Evolutionary conservation across 805 yeast genomes (phyloP).

Genomic region (Nakazawaea anatomiae): DNA sequence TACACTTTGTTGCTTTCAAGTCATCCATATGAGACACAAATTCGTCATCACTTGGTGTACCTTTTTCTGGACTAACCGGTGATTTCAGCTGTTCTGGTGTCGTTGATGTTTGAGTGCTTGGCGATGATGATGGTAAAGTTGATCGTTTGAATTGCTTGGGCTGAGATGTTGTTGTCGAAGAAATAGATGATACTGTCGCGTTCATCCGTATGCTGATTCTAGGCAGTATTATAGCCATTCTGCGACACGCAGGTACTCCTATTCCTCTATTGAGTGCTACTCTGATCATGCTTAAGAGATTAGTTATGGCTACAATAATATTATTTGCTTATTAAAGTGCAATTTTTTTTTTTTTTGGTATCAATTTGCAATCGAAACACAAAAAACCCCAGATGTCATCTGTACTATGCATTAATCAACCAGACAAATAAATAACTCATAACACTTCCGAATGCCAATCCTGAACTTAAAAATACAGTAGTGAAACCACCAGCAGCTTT

Average conservation of each 20-base stretch:
- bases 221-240: background rate
- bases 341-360: too few species aligned
- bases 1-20: conserved; percentile 24
- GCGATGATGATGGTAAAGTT: conserved; percentile 3
- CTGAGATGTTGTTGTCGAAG: background rate
- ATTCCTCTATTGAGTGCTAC: background rate
- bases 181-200: background rate
- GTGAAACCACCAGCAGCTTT: conserved; percentile 96
- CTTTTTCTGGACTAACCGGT: background rate
- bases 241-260: background rate
- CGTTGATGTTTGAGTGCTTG: background rate
- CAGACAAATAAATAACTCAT: conserved; percentile 64
- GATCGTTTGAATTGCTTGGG: conserved; percentile 8
- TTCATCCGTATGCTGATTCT: background rate
- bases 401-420: background rate
- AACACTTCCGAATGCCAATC: conserved; percentile 75
- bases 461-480: conserved; percentile 69
- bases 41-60: background rate
- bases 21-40: conserved; percentile 17
- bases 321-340: background rate
- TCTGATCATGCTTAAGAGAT: background rate
- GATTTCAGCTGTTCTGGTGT: background rate
- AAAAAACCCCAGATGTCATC: background rate
- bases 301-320: background rate
- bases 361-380: background rate